Base-by-base conservation (phyloP, 139 green algal genomes). In the Chlamydomonas incerta region DNA sequence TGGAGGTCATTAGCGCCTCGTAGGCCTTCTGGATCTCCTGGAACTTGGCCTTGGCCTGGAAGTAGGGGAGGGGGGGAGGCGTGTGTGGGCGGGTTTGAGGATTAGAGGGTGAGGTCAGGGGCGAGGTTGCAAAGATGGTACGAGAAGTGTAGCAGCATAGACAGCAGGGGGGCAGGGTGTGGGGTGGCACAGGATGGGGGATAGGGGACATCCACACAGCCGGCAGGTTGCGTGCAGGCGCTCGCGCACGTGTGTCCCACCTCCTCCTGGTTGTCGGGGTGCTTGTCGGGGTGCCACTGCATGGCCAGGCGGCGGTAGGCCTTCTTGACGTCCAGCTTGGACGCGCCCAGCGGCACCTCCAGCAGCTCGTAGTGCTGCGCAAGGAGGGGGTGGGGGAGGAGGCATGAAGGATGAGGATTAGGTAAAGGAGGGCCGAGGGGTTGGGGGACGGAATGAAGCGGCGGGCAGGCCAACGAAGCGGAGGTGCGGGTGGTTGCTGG, bases 221-320 rank as follows among this genome's bases (percentile, higher is more conserved):
- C n/a, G n/a, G n/a, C n/a, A n/a, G n/a, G n/a, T n/a, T n/a, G n/a
- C n/a, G n/a, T n/a, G n/a, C n/a, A n/a, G n/a, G n/a, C n/a, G n/a
- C n/a, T n/a, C n/a, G n/a, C n/a, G n/a, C n/a, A n/a, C n/a, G n/a
- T n/a, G n/a, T n/a, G n/a, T n/a, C n/a, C n/a, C n/a, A 60, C 55
- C 72, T 92, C 91, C 86, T 97, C 95, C 23, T 68, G 60, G 74
- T 92, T 86, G 70, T 87, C 74, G 29, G 80, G 87, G 89, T 98
- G 95, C 86, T 98, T 98, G 93, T 98, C 96, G 26, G 96, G 95
- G 83, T 98, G 96, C 95, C 94, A 97, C 87, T 93, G 72, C 79
- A 91, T 94, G 33, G 95, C 95, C 80, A 98, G 88, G 85, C 93
- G 92, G 65, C 94, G 90, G 90, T 95, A 98, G 1, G 96, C 96